Evolutionary conservation across 2,329 filamentous ascomycete species (phyloP).

Genomic region (Aschersonia sp.): DNA sequence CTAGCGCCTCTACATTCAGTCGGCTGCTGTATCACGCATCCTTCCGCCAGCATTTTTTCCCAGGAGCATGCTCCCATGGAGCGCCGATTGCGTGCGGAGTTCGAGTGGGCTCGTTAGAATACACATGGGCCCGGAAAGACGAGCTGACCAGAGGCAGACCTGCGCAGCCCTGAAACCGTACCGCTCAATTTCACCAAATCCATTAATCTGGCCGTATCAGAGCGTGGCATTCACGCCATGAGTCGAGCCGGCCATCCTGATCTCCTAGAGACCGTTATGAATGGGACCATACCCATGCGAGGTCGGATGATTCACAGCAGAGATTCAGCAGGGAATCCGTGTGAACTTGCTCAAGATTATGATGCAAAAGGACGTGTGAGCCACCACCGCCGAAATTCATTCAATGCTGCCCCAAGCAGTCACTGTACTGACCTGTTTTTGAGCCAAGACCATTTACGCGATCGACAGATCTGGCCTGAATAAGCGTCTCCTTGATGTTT

Average conservation of each 20-base stretch:
- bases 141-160: constrained; percentile 32
- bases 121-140: no score
- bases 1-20: no score
- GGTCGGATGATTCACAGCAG: constrained; percentile 90
- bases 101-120: no score
- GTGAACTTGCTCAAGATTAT: constrained; percentile 77
- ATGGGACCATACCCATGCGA: constrained; percentile 77
- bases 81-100: no score
- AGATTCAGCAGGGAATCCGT: constrained; percentile 48
- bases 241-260: constrained; percentile 49
- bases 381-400: neutral
- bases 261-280: constrained; percentile 60
- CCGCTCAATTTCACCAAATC: constrained; percentile 94
- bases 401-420: neutral
- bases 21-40: neutral
- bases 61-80: no score
- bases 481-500: constrained; percentile 64
- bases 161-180: constrained; percentile 66
- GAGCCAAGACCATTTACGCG: constrained; percentile 59
- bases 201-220: constrained; percentile 93
- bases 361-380: constrained; percentile 74
- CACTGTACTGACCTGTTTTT: constrained; percentile 3
- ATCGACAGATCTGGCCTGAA: constrained; percentile 78
- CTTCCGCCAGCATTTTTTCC: neutral
- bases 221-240: constrained; percentile 84